Conservation (phyloP, 176 grass and related monocot species). For the Triticum timopheevii region DNA sequence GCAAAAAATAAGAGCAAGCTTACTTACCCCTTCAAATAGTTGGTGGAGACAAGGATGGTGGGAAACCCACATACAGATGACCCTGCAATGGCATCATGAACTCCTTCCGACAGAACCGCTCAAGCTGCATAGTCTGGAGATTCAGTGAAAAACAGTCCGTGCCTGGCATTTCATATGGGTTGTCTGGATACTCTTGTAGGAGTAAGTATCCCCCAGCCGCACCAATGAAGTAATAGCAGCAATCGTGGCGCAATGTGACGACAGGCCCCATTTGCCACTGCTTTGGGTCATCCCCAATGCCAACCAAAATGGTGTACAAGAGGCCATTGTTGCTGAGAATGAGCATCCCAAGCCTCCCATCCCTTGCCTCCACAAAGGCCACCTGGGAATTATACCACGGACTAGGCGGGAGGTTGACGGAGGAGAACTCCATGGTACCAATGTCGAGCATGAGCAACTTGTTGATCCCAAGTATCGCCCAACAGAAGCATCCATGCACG, state of each 20-base stretch:
- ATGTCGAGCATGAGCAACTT: constrained; percentile 1
- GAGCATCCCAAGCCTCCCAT: background rate
- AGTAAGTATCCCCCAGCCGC: background rate
- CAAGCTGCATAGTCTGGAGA: too few relatives aligned
- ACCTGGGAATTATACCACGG: too few relatives aligned
- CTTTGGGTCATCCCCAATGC: background rate
- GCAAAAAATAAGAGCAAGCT: too few relatives aligned
- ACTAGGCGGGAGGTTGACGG: background rate
- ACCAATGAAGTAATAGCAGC: background rate
- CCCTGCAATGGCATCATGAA: too few relatives aligned
- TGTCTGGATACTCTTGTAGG: background rate
- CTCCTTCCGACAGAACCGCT: too few relatives aligned
- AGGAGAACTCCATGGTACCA: background rate
- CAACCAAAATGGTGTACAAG: background rate
- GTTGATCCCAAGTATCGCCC: background rate
- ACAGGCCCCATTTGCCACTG: background rate
- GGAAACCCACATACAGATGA: too few relatives aligned
- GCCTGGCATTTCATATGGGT: too few relatives aligned
- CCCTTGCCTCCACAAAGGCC: background rate
- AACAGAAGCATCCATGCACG: background rate
- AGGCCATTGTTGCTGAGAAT: background rate
- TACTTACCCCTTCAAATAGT: too few relatives aligned
- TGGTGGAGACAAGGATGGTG: too few relatives aligned
- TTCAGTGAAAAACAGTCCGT: too few relatives aligned
- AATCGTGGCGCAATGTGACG: background rate